Evolutionary conservation across 345 rosid genomes (phyloP).

Genomic region (Brassica incana): DNA sequence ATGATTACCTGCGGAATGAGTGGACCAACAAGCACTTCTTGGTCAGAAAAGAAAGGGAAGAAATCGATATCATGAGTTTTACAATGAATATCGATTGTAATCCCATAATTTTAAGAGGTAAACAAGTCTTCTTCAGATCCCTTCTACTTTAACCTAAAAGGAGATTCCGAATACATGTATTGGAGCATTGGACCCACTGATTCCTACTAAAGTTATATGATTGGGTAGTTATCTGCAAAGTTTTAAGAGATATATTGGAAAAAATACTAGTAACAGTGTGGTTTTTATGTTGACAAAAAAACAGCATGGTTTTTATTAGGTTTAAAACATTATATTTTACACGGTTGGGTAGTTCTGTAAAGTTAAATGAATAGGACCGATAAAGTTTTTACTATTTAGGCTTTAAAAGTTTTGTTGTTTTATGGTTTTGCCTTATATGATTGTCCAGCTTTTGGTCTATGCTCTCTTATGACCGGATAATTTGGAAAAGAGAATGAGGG

Average conservation of each 20-base stretch:
- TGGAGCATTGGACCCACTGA: slow-evolving; percentile 24
- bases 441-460: slow-evolving; percentile 7
- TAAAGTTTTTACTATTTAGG: background rate
- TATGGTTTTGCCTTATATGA: slow-evolving; percentile 13
- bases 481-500: slow-evolving; percentile 20
- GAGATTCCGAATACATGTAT: slow-evolving; percentile 30
- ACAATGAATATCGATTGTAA: slow-evolving; percentile 7
- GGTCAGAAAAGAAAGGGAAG: background rate
- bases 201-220: slow-evolving; percentile 11
- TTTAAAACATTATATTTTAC: background rate
- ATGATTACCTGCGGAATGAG: background rate
- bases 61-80: background rate
- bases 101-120: slow-evolving; percentile 13
- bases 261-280: background rate
- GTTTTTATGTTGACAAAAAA: background rate
- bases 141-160: slow-evolving; percentile 21
- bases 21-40: background rate
- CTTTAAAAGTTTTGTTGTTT: background rate
- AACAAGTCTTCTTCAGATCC: slow-evolving; percentile 20
- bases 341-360: slow-evolving; percentile 6
- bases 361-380: background rate
- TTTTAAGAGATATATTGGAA: background rate
- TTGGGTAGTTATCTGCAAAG: slow-evolving; percentile 5
- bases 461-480: slow-evolving; percentile 29
- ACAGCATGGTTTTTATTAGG: background rate